A percentile compares a stretch with the other conserved stretches of the same genome.
Evolutionary conservation across 2,329 filamentous ascomycete species (phyloP).

Genomic region (Penicillium sp.): DNA sequence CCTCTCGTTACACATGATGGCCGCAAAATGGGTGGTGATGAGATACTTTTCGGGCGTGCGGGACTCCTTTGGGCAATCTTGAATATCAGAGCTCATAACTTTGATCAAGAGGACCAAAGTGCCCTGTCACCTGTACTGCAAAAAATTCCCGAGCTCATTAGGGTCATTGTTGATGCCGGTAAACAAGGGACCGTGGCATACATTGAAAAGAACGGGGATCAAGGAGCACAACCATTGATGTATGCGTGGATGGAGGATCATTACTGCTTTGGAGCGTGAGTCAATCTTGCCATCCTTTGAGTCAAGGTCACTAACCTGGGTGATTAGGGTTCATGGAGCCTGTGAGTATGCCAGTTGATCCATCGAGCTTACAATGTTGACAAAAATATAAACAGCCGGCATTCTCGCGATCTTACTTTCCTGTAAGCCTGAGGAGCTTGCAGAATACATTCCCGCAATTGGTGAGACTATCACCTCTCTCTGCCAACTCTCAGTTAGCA

Average conservation of each 20-base stretch:
- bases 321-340: conserved; percentile 31
- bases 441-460: conserved; percentile 33
- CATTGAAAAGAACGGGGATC: conserved; percentile 29
- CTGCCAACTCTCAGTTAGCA: conserved; percentile 36
- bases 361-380: not conserved
- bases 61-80: conserved; percentile 40
- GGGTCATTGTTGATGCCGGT: conserved; percentile 37
- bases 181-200: conserved; percentile 34
- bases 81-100: conserved; percentile 33
- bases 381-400: conserved; percentile 32
- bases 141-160: conserved; percentile 32
- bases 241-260: conserved; percentile 41
- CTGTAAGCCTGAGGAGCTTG: conserved; percentile 34
- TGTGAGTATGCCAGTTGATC: conserved; percentile 20
- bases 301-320: conserved; percentile 2
- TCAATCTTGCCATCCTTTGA: not conserved
- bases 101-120: conserved; percentile 20
- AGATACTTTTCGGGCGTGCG: conserved; percentile 41
- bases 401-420: conserved; percentile 40
- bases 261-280: conserved; percentile 43
- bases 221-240: conserved; percentile 41
- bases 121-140: conserved; percentile 28
- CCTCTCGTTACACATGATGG: conserved; percentile 27
- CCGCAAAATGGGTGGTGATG: conserved; percentile 37
- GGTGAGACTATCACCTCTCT: conserved; percentile 39